phyloP scores from a whole-genome alignment of 371 early-diverging fungal genomes.

The Dichotomocladium elegans region DNA sequence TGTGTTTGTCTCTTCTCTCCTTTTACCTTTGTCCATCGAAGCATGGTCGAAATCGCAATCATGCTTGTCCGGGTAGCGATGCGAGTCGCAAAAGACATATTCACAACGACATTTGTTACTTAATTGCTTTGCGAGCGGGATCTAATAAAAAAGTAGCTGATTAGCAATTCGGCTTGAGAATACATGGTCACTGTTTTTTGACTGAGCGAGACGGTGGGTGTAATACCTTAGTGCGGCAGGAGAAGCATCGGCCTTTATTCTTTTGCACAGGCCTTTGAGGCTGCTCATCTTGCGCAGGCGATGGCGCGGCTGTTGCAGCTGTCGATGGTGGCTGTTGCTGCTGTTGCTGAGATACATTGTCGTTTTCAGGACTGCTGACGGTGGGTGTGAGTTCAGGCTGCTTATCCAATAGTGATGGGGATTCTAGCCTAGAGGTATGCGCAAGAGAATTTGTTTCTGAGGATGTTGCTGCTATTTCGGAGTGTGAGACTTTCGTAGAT shows the following conservation, averaged over 20 bases:
- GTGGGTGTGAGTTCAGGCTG: background rate
- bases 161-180: background rate
- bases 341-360: background rate
- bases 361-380: background rate
- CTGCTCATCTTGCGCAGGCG: background rate
- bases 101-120: slow-evolving; percentile 81
- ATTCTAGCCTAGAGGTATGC: too few relatives aligned
- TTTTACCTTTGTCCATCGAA: slow-evolving; percentile 55
- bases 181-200: background rate
- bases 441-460: too few relatives aligned
- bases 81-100: slow-evolving; percentile 77
- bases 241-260: slow-evolving; percentile 72
- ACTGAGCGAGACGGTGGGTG: background rate
- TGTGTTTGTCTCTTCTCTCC: background rate
- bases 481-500: too few relatives aligned
- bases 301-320: background rate
- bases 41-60: slow-evolving; percentile 80
- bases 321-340: background rate
- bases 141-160: slow-evolving; percentile 25
- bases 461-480: too few relatives aligned
- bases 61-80: slow-evolving; percentile 75
- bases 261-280: slow-evolving; percentile 45
- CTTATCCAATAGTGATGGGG: too few relatives aligned
- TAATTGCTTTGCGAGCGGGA: slow-evolving; percentile 80
- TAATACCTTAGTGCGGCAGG: slow-evolving; percentile 67